Evolutionary conservation across 2,329 filamentous ascomycete genomes (phyloP).

Genomic region (Trichoderma asperellum): DNA sequence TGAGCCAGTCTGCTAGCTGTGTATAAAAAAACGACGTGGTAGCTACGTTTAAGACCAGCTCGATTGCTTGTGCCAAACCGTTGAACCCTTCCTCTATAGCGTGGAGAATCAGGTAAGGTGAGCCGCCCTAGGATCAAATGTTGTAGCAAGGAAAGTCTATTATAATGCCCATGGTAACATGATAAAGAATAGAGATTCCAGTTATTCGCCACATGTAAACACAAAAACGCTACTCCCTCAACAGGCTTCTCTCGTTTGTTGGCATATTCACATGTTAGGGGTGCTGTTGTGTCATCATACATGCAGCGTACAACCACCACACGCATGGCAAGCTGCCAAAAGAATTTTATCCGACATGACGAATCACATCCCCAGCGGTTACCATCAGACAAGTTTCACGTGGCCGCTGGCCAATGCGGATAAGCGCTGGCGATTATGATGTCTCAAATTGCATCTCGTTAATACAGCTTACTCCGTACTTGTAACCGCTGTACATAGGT

Average conservation of each 20-base stretch:
- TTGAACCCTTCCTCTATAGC: too few species aligned
- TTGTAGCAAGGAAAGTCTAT: background rate
- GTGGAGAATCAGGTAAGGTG: background rate
- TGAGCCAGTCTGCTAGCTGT: background rate
- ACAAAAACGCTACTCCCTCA: background rate
- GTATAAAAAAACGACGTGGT: background rate
- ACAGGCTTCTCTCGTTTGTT: background rate
- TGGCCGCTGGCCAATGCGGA: constrained; percentile 25
- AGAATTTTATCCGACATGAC: constrained; percentile 13
- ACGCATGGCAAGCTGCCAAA: background rate
- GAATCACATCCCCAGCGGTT: background rate
- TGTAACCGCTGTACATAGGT: background rate
- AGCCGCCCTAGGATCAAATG: background rate
- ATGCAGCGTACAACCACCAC: constrained; percentile 21
- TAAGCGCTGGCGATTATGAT: constrained; percentile 9
- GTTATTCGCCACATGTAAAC: background rate
- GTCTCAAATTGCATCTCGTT: background rate
- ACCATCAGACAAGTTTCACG: constrained; percentile 20
- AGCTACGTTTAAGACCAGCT: background rate
- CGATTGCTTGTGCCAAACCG: background rate
- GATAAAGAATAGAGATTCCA: background rate
- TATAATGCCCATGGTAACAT: background rate
- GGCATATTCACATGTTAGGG: background rate
- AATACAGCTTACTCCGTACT: background rate
- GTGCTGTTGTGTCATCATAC: background rate